Evolutionary conservation across 352 stramenopile genomes (phyloP).

Genomic region (Pythium pectinolyticum): DNA sequence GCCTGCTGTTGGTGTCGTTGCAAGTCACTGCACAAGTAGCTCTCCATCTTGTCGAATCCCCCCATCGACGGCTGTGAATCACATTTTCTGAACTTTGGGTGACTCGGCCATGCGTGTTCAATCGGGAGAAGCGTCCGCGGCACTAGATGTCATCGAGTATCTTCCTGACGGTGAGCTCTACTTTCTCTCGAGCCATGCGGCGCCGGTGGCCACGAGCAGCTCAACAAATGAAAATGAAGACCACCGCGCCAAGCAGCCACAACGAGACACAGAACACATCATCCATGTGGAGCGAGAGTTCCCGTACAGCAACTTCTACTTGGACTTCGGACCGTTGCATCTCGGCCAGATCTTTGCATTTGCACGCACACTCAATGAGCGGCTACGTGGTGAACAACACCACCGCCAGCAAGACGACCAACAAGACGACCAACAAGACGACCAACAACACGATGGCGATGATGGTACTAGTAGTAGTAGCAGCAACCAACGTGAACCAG

Average conservation of each 20-base stretch:
- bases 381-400: constrained; percentile 37
- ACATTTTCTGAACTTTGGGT: no score
- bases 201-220: background rate
- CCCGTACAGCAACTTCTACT: constrained; percentile 94
- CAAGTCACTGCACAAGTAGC: no score
- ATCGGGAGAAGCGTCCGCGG: no score
- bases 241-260: background rate
- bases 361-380: constrained; percentile 66
- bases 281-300: constrained; percentile 47
- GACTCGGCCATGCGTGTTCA: no score
- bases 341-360: constrained; percentile 91
- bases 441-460: background rate
- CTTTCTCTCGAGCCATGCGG: constrained; percentile 28
- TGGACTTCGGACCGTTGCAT: constrained; percentile 95
- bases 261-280: constrained; percentile 24
- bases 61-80: no score
- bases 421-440: background rate
- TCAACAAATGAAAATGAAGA: background rate
- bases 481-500: constrained; percentile 9
- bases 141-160: constrained; percentile 36
- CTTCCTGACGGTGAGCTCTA: constrained; percentile 37
- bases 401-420: background rate
- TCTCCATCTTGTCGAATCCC: no score
- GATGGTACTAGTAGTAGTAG: no score
- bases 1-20: no score